These are phyloP conservation scores for Kregervanrija pseudodelftensis DNA, from an alignment of 805 yeast genomes.

Conservation along the genomic window DNA sequence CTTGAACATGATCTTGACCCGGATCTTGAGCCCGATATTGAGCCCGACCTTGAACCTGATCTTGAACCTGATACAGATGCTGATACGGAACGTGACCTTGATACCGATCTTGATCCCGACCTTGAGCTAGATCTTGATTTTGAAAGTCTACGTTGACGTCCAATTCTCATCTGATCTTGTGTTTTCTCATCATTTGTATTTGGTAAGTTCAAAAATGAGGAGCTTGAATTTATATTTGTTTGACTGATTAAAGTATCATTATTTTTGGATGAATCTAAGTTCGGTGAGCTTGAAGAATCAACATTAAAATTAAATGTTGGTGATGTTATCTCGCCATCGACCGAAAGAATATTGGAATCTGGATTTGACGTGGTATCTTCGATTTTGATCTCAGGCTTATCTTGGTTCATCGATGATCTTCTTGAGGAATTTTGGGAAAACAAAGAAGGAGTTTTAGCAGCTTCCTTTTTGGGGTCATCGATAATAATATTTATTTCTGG, in stretches of 20 bases:
- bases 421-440: slow-evolving; percentile 45
- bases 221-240: not conserved
- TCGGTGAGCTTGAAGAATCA: not conserved
- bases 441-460: slow-evolving; percentile 47
- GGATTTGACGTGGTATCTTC: slow-evolving; percentile 15
- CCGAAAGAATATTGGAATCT: not conserved
- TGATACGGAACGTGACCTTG: not conserved
- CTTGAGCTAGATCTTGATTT: slow-evolving; percentile 29
- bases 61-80: slow-evolving; percentile 5
- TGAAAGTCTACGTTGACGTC: slow-evolving; percentile 31
- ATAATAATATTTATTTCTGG: slow-evolving; percentile 19
- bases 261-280: not conserved
- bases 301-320: slow-evolving; percentile 5
- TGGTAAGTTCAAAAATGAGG: not conserved
- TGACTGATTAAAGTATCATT: not conserved
- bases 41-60: slow-evolving; percentile 18
- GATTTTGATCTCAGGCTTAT: slow-evolving; percentile 18
- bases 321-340: slow-evolving; percentile 5
- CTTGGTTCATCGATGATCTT: slow-evolving; percentile 24
- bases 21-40: slow-evolving; percentile 19
- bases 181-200: slow-evolving; percentile 2
- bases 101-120: slow-evolving; percentile 18
- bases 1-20: slow-evolving; percentile 5
- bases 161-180: slow-evolving; percentile 29
- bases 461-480: slow-evolving; percentile 34